Percentiles rank a stretch among this genome's conserved stretches.
Conservation (phyloP, 192 early-diverging fungal genomes). For the Endogone sp. region DNA sequence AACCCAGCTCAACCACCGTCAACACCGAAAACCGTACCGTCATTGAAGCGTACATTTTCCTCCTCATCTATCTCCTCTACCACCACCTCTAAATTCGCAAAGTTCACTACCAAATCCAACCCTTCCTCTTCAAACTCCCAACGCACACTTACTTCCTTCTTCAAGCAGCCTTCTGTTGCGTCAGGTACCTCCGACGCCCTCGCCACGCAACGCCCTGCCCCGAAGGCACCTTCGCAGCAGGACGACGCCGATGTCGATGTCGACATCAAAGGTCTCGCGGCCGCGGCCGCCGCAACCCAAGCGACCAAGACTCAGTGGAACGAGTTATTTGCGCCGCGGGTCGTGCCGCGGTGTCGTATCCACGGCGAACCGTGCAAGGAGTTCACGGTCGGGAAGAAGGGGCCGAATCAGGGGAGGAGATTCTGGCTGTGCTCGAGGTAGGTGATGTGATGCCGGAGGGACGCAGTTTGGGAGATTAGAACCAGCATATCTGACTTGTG, state of each 20-base stretch:
- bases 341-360: conserved; percentile 51
- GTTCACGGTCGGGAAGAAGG: conserved; percentile 63
- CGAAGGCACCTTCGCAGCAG: background rate
- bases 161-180: background rate
- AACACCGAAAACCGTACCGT: background rate
- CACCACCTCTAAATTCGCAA: background rate
- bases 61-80: background rate
- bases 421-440: conserved; percentile 67
- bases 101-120: background rate
- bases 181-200: background rate
- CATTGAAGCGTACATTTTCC: background rate
- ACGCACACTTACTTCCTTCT: conserved; percentile 1
- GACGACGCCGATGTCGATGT: conserved; percentile 1
- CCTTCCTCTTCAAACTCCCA: background rate
- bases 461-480: conserved; percentile 15
- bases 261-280: conserved; percentile 3
- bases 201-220: background rate
- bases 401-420: conserved; percentile 61
- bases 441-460: too few species aligned
- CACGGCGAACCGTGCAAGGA: conserved; percentile 63
- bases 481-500: background rate
- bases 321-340: conserved; percentile 40
- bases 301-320: conserved; percentile 51
- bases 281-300: conserved; percentile 8
- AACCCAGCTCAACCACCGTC: background rate